Percentiles rank a stretch among this genome's conserved stretches.
Evolutionary conservation across 768 basidiomycete species (phyloP).

Genomic region (Rubroboletus pulcherrimus): DNA sequence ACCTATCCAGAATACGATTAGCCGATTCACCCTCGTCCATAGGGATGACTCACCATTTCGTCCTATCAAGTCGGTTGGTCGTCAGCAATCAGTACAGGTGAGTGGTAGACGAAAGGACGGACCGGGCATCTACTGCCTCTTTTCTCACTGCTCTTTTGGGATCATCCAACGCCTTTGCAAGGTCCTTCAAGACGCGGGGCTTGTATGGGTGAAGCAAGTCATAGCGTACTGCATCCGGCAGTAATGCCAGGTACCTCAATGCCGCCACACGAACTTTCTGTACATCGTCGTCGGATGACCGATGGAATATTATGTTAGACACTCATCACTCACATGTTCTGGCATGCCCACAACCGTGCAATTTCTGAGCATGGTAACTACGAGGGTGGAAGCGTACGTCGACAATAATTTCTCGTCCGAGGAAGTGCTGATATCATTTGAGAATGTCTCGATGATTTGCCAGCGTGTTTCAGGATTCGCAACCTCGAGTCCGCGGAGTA

Average conservation of each 20-base stretch:
- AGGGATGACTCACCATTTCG: constrained; percentile 23
- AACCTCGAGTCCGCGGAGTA: constrained; percentile 80
- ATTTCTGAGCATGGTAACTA: constrained; percentile 67
- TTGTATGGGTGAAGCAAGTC: constrained; percentile 82
- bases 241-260: constrained; percentile 63
- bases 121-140: constrained; percentile 84
- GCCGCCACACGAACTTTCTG: constrained; percentile 78
- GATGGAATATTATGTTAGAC: neutral
- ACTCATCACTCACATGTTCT: constrained; percentile 44
- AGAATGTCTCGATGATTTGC: constrained; percentile 78
- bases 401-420: constrained; percentile 52
- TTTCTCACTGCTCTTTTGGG: constrained; percentile 80
- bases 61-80: constrained; percentile 13
- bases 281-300: neutral
- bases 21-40: neutral
- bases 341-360: constrained; percentile 48
- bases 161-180: constrained; percentile 81
- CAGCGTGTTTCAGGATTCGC: constrained; percentile 69
- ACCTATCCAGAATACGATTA: constrained; percentile 18
- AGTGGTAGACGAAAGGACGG: constrained; percentile 4
- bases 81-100: neutral
- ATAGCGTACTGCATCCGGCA: constrained; percentile 79
- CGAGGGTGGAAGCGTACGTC: constrained; percentile 69
- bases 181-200: constrained; percentile 62
- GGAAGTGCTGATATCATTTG: constrained; percentile 61